Evolutionary conservation across 441 rosid genomes (phyloP).

Genomic region (Oxalis stricta): DNA sequence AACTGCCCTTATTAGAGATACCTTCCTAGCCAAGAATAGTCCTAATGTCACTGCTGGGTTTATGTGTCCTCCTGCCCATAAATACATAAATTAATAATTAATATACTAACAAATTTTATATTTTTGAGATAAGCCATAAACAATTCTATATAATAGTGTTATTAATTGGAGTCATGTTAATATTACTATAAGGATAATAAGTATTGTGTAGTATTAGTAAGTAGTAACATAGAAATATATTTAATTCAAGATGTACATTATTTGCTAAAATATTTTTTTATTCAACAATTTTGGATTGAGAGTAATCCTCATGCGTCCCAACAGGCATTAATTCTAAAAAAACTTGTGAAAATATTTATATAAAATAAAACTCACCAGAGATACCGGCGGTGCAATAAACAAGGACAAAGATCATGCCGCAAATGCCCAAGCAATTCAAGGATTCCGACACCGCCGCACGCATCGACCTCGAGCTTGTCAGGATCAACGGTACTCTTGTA

Average conservation of each 20-base stretch:
- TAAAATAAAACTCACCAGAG: slow-evolving; percentile 14
- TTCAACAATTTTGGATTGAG: no score
- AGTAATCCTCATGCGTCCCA: no score
- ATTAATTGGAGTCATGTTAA: no score
- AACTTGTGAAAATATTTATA: no score
- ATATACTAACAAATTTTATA: no score
- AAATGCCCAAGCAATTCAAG: slow-evolving; percentile 37
- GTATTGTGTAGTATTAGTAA: no score
- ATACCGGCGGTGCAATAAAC: slow-evolving; percentile 38
- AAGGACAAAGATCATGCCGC: slow-evolving; percentile 36
- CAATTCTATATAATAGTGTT: no score
- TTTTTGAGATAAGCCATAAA: no score
- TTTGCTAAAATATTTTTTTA: no score
- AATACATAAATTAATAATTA: neutral
- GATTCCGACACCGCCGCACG: slow-evolving; percentile 22
- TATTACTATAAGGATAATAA: no score
- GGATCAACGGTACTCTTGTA: slow-evolving; percentile 19
- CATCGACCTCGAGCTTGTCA: neutral
- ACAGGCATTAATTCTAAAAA: neutral
- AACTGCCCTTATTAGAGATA: slow-evolving; percentile 19
- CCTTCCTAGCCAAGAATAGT: slow-evolving; percentile 18
- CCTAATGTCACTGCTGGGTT: slow-evolving; percentile 31
- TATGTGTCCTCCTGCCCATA: slow-evolving; percentile 19
- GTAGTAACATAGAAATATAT: no score
- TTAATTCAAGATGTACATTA: no score